Base-by-base conservation (phyloP, 139 green algal genomes). In the Coelastrella sp. region DNA sequence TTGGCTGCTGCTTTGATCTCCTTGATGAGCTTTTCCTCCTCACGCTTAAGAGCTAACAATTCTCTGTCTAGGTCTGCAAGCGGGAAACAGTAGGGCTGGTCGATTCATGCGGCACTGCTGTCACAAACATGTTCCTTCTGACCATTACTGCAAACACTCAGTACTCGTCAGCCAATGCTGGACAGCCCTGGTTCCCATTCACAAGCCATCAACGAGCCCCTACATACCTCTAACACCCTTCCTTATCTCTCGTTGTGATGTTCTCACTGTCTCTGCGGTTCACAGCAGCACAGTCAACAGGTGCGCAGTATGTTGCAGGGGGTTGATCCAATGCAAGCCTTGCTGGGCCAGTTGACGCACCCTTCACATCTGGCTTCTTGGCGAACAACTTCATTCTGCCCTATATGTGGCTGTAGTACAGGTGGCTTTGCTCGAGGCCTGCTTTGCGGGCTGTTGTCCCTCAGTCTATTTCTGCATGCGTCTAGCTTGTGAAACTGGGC, bases 1-100 rank as follows among this genome's bases (percentile, higher is more conserved):
- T 90, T 88, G 25, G 92, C 90, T 2, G 89, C 85, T 17, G 85
- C 75, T 71, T 95, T 95, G 43, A 95, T 95, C 34, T 95, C 90
- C 15, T 41, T 57, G 15, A 93, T 87, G 17, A 94, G 86, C 79
- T 91, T 91, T 34, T 87, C 51, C 76, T 95, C 92, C 67, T 95
- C 92, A 2, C 92, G 86, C 9, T 89, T 86, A 21, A 95, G 72
- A 13, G 66, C 43, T 60, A 89, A 5, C 3, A 92, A 23, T 67
- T 95, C 92, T 2, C 92, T 81, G 17, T 95, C 89, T 11, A 95
- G 43, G 15, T 94, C 92, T 63, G 35, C 37, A 74, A 57, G 50
- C 37, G 17, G 64, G 23, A 13, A 63, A 63, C 13, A 50, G 4
- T 23, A 11, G 11, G 19, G n/a, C 6, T n/a, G 4, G 23, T 21